Conservation (phyloP, 495 filamentous ascomycete genomes). For the Penicillium desertorum region DNA sequence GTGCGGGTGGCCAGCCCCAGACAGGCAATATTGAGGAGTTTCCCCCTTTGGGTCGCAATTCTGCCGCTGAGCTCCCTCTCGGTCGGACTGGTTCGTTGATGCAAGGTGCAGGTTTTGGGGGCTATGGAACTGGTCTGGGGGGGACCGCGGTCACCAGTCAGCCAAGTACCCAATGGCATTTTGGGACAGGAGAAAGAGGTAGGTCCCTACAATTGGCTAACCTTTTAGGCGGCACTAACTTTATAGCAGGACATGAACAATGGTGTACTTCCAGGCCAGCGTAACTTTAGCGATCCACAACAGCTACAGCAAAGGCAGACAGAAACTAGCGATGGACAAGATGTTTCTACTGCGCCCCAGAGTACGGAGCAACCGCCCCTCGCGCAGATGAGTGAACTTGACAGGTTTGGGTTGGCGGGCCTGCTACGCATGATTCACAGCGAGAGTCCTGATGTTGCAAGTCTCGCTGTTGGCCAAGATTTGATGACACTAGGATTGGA, state of each 20-base stretch:
- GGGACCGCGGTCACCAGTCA: conserved; percentile 44
- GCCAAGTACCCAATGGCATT: conserved; percentile 42
- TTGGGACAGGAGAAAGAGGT: conserved; percentile 48
- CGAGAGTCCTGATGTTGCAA: conserved; percentile 71
- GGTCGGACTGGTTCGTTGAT: conserved; percentile 64
- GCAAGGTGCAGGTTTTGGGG: conserved; percentile 64
- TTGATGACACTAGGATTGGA: conserved; percentile 75
- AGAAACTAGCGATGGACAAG: conserved; percentile 41
- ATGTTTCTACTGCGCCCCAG: conserved; percentile 37
- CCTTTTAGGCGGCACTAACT: conserved; percentile 7
- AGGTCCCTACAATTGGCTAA: not conserved
- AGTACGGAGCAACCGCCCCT: conserved; percentile 58
- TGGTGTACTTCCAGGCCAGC: conserved; percentile 35
- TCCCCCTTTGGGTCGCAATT: conserved; percentile 72
- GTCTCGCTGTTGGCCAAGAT: conserved; percentile 75
- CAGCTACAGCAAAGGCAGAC: conserved; percentile 41
- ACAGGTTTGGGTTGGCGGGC: conserved; percentile 79
- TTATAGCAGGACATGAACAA: conserved; percentile 34
- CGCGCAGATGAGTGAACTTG: conserved; percentile 73
- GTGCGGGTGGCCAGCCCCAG: conserved; percentile 58
- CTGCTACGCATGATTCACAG: conserved; percentile 76
- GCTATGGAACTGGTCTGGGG: conserved; percentile 47
- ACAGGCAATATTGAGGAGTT: conserved; percentile 77
- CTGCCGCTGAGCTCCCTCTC: conserved; percentile 67
- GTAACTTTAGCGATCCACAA: conserved; percentile 37